A percentile compares a stretch with the other conserved stretches of the same genome.
phyloP scores from a whole-genome alignment of 345 rosid species.

The Citrus inodora region DNA sequence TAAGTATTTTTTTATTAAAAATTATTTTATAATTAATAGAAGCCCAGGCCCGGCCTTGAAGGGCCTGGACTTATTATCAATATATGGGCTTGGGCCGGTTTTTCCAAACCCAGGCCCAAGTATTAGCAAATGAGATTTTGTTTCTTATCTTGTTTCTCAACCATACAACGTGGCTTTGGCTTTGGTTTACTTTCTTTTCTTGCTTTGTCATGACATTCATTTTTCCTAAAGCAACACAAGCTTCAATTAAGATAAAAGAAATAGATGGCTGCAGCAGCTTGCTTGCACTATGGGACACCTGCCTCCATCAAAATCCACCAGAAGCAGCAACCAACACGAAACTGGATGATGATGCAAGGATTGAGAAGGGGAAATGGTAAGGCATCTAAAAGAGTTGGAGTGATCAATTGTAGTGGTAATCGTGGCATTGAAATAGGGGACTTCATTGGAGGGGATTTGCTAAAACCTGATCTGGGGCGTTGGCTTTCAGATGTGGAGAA shows the following conservation, averaged over 20 bases:
- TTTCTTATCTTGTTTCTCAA: constrained; percentile 35
- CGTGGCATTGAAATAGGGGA: constrained; percentile 45
- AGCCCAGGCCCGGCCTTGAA: no score
- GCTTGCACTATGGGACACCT: constrained; percentile 30
- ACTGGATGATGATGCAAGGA: not conserved
- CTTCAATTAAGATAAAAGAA: not conserved
- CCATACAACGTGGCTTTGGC: constrained; percentile 17
- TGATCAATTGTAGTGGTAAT: constrained; percentile 27
- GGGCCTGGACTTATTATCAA: no score
- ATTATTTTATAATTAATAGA: no score
- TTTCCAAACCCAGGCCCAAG: no score
- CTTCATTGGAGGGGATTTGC: constrained; percentile 81
- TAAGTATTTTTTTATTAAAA: no score
- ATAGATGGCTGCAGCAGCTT: constrained; percentile 34
- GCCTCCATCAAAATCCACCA: constrained; percentile 14
- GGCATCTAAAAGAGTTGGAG: constrained; percentile 9
- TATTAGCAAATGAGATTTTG: not conserved
- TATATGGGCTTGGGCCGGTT: no score
- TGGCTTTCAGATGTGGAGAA: constrained; percentile 89
- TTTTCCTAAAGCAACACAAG: not conserved
- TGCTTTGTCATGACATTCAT: not conserved
- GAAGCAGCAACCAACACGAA: not conserved
- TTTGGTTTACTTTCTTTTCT: not conserved
- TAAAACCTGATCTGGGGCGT: constrained; percentile 58
- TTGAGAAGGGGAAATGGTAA: not conserved